Conservation (phyloP, 2,329 filamentous ascomycete genomes). For the Diplodia corticola region DNA sequence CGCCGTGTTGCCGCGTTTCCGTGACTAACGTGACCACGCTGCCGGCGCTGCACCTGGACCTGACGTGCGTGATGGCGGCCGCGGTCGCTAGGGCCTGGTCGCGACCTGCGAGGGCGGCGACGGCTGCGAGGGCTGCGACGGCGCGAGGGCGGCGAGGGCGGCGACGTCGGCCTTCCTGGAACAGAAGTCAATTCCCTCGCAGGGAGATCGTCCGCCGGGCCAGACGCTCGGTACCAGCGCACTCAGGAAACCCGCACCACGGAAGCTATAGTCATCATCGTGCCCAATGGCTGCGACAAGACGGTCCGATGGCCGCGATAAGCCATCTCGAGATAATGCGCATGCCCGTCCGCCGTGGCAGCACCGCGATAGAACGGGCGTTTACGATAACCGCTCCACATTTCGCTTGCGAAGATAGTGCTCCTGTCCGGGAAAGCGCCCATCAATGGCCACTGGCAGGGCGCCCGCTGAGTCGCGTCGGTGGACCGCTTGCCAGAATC, state of each 20-base stretch:
- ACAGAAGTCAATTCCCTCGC: constrained; percentile 24
- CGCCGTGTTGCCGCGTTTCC: constrained; percentile 16
- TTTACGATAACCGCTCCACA: constrained; percentile 15
- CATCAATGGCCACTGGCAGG: constrained; percentile 9
- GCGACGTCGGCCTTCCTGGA: constrained; percentile 24
- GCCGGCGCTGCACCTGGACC: neutral
- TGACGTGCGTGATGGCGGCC: constrained; percentile 16
- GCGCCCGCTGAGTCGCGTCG: constrained; percentile 16
- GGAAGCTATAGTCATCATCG: constrained; percentile 13
- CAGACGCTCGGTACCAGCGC: constrained; percentile 9
- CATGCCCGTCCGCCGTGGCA: constrained; percentile 19
- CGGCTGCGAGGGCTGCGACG: constrained; percentile 18
- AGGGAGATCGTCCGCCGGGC: constrained; percentile 16
- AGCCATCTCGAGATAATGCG: constrained; percentile 21
- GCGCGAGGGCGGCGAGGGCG: constrained; percentile 13
- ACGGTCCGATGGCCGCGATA: constrained; percentile 23
- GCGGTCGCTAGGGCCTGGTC: constrained; percentile 14
- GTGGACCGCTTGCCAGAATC: constrained; percentile 3
- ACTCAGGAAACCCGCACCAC: constrained; percentile 23
- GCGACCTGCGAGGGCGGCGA: constrained; percentile 13
- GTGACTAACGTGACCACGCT: constrained; percentile 18
- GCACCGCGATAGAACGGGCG: constrained; percentile 11
- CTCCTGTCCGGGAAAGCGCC: constrained; percentile 6
- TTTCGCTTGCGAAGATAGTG: constrained; percentile 19
- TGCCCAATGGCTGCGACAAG: constrained; percentile 20